Evolutionary conservation across 805 yeast genomes (phyloP).

Genomic region (Metschnikowia cerradonensis): DNA sequence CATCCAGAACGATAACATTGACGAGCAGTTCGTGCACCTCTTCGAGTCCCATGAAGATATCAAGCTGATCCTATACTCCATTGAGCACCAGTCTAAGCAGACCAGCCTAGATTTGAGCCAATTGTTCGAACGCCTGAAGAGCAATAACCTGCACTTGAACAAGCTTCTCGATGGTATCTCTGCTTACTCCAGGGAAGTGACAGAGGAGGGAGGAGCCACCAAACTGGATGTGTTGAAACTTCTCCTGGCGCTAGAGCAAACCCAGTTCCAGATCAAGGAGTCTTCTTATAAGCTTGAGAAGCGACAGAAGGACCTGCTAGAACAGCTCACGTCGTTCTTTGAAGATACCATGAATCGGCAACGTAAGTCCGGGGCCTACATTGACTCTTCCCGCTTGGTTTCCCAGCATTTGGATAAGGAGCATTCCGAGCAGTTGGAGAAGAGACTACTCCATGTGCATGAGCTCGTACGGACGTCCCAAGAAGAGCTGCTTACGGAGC

Average conservation of each 20-base stretch:
- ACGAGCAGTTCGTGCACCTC: constrained; percentile 30
- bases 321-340: neutral
- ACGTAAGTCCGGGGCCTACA: neutral
- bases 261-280: neutral
- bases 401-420: constrained; percentile 1
- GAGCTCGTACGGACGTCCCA: neutral
- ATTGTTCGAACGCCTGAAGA: constrained; percentile 37
- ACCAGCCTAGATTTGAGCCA: constrained; percentile 34
- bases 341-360: constrained; percentile 1
- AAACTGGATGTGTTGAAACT: constrained; percentile 27
- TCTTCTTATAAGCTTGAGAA: neutral
- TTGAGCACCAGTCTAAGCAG: constrained; percentile 35
- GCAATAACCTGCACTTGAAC: constrained; percentile 36
- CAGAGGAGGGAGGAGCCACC: constrained; percentile 34
- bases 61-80: constrained; percentile 24
- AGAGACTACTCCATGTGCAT: neutral
- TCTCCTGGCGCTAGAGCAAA: constrained; percentile 16
- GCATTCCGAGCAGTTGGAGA: neutral
- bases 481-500: neutral
- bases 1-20: constrained; percentile 31
- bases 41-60: constrained; percentile 26
- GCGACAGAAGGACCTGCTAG: neutral
- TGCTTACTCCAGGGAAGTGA: constrained; percentile 31
- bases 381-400: neutral
- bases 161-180: constrained; percentile 32